phyloP scores from a whole-genome alignment of 495 filamentous ascomycete species.

The Aspergillus sclerotioniger region DNA sequence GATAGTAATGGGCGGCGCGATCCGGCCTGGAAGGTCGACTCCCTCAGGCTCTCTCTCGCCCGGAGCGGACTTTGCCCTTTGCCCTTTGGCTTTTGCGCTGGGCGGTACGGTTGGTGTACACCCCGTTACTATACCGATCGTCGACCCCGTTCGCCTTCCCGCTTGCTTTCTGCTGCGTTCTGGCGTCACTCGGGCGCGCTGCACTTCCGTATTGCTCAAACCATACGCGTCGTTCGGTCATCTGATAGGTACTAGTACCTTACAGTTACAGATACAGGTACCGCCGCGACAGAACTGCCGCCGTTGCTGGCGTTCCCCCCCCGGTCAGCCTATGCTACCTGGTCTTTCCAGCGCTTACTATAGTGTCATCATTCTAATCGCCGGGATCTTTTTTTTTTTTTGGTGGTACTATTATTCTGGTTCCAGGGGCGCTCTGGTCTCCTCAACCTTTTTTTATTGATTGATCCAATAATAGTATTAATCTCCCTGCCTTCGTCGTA shows the following conservation, averaged over 20 bases:
- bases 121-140: background rate
- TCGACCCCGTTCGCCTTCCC: background rate
- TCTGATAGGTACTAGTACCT: background rate
- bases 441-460: background rate
- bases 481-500: no score
- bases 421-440: background rate
- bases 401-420: background rate
- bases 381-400: background rate
- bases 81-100: conserved; percentile 1
- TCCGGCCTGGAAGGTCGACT: conserved; percentile 18
- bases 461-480: background rate
- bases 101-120: conserved; percentile 11
- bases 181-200: background rate
- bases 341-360: background rate
- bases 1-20: conserved; percentile 23
- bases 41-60: conserved; percentile 8
- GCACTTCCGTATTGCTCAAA: conserved; percentile 10
- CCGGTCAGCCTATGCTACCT: background rate
- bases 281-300: background rate
- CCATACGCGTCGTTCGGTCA: background rate
- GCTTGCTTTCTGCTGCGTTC: conserved; percentile 2
- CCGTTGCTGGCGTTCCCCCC: background rate
- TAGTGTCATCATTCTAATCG: background rate
- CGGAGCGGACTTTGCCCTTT: conserved; percentile 11
- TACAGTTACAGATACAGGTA: background rate